Evolutionary conservation across 2,329 filamentous ascomycete species (phyloP).

Genomic region (Colletotrichum navitas): DNA sequence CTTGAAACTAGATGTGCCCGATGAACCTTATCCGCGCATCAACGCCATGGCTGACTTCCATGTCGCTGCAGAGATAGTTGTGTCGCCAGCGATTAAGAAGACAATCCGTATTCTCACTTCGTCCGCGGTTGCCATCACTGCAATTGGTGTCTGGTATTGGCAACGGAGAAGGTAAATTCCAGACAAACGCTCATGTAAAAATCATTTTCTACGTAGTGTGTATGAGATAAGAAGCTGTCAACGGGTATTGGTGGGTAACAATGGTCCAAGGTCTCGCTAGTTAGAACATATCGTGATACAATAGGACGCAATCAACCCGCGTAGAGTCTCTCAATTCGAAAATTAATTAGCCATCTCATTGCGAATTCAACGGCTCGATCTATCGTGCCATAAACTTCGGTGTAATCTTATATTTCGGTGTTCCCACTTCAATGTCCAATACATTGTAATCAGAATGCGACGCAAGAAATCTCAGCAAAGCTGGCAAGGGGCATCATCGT

Average conservation of each 20-base stretch:
- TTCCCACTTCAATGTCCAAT: not conserved
- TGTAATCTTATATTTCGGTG: too few species aligned
- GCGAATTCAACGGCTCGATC: not conserved
- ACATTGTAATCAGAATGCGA: too few species aligned
- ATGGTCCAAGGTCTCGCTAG: too few species aligned
- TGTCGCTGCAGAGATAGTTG: conserved; percentile 35
- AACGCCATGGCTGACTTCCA: conserved; percentile 40
- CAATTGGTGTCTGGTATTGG: conserved; percentile 30
- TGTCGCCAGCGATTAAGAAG: conserved; percentile 35
- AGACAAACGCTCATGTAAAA: too few species aligned
- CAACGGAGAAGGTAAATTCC: conserved; percentile 10
- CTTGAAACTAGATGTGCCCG: conserved; percentile 48
- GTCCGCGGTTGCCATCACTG: conserved; percentile 13
- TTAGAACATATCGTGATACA: too few species aligned
- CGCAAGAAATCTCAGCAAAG: not conserved
- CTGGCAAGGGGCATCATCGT: not conserved
- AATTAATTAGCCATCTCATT: not conserved
- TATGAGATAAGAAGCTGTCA: not conserved
- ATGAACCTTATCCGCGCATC: conserved; percentile 47
- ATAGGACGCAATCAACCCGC: not conserved
- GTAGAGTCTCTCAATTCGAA: not conserved
- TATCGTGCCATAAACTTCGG: not conserved
- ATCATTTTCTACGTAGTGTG: rapidly evolving
- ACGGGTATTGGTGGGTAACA: not conserved
- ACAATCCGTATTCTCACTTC: conserved; percentile 29